Evolutionary conservation across 1,284 basidiomycete genomes (phyloP), one percentile per base, ranked within the genome.

Genomic region (Pyrrhoderma lamaoense): DNA sequence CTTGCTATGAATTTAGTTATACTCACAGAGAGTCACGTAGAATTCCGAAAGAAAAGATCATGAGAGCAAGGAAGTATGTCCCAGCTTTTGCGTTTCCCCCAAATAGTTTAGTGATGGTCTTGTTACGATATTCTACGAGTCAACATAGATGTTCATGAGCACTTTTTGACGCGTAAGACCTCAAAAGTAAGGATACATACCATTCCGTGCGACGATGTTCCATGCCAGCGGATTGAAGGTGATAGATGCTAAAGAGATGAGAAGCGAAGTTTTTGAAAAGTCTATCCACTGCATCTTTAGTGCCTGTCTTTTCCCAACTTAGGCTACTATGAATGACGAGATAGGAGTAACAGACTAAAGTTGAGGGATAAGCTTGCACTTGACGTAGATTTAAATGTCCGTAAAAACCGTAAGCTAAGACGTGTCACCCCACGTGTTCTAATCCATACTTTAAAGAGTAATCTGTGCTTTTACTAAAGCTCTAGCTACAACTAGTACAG

Each of bases 151-250:
- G 44, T 2, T 37, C 8, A 49, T 53, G n/a, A 47, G 42, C 48
- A 16, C 35, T 22, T 23, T 36, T 45, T 11, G 25, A 42, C 16
- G 13, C 8, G 8, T 13, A 37, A 45, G 40, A 34, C 48, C 38
- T 19, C 47, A 34, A 36, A 55, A 19, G 52, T 35, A 44, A 13
- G n/a, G 8, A 71, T n/a, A n/a, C 77, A 52, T 53, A 93, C 93
- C 94, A 71, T 95, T 93, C 54, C 85, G 84, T 22, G 94, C 94
- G 34, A 94, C 82, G 56, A 93, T 83, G 69, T 98, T 98, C 95
- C 94, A 98, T 60, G 89, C 94, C 1, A 83, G 80, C 0, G 94
- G 94, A 64, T 97, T 97, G 74, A 96, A 95, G 13, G 79, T 64
- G 46, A 93, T 86, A 52, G 83, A 67, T 0, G 75, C 70, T 14